phyloP scores from a whole-genome alignment of 352 stramenopile species.

The Blastocystis sp. region DNA sequence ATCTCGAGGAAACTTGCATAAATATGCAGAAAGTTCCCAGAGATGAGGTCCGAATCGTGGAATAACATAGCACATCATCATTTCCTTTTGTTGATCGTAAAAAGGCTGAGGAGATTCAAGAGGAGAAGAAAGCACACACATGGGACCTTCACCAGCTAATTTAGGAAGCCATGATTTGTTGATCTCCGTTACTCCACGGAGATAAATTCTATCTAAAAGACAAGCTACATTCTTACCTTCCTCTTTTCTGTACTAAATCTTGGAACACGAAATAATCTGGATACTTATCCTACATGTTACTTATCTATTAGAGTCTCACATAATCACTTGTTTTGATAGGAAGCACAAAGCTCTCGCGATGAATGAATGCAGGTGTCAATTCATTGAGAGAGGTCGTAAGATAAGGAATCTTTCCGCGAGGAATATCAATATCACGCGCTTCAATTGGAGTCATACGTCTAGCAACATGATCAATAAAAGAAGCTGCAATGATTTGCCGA shows the following conservation, averaged over 20 bases:
- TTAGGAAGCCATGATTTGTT: slow-evolving; percentile 62
- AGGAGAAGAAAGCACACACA: slow-evolving; percentile 55
- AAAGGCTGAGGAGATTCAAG: slow-evolving; percentile 60
- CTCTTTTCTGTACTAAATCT: slow-evolving; percentile 63
- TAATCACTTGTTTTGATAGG: slow-evolving; percentile 45
- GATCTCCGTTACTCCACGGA: slow-evolving; percentile 62
- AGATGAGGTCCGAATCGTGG: slow-evolving; percentile 62
- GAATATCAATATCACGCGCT: slow-evolving; percentile 32
- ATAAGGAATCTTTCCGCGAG: slow-evolving; percentile 63
- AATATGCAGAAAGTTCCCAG: slow-evolving; percentile 63
- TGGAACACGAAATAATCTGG: slow-evolving; percentile 60
- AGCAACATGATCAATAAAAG: slow-evolving; percentile 65
- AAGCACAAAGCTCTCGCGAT: slow-evolving; percentile 61
- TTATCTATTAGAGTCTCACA: neutral
- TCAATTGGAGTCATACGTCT: slow-evolving; percentile 63
- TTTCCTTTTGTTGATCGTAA: slow-evolving; percentile 58
- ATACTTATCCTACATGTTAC: slow-evolving; percentile 60
- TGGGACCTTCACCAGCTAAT: slow-evolving; percentile 54
- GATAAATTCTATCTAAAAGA: slow-evolving; percentile 30
- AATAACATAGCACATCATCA: slow-evolving; percentile 61
- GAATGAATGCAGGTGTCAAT: slow-evolving; percentile 63
- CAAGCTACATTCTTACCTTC: neutral
- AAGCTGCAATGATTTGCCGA: slow-evolving; percentile 62
- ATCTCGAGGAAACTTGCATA: neutral
- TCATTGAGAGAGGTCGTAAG: slow-evolving; percentile 57